Conservation (phyloP, 495 filamentous ascomycete species). For the Penicillium longicatenatum region DNA sequence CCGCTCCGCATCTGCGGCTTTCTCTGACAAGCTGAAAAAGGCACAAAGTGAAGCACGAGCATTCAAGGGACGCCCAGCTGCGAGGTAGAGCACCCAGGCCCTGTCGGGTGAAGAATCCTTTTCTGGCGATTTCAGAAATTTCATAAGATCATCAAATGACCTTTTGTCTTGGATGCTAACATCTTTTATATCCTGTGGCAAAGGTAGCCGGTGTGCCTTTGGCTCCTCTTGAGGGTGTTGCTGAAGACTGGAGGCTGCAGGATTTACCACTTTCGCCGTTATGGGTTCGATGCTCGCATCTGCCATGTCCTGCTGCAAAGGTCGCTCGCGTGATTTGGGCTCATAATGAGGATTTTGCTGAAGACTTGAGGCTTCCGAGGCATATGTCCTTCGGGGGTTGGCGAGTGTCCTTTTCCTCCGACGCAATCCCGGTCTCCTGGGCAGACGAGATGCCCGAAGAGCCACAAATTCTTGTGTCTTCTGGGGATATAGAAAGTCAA, state of each 20-base stretch:
- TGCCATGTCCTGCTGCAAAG: not conserved
- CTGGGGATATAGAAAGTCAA: slow-evolving; percentile 47
- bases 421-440: slow-evolving; percentile 31
- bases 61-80: slow-evolving; percentile 30
- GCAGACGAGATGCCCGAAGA: slow-evolving; percentile 25
- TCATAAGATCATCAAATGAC: not conserved
- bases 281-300: not conserved
- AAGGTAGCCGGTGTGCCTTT: not conserved
- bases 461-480: slow-evolving; percentile 25
- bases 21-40: slow-evolving; percentile 39
- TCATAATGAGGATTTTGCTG: slow-evolving; percentile 3
- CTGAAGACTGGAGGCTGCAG: not conserved
- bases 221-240: not conserved
- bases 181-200: not conserved
- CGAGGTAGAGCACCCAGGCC: slow-evolving; percentile 40
- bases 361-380: slow-evolving; percentile 26
- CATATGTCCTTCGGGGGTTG: slow-evolving; percentile 32
- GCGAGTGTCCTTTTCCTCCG: slow-evolving; percentile 29
- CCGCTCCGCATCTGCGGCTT: slow-evolving; percentile 36
- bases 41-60: slow-evolving; percentile 36
- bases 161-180: not conserved
- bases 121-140: slow-evolving; percentile 24
- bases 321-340: not conserved
- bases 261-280: not conserved
- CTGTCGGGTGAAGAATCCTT: slow-evolving; percentile 24